Evolutionary conservation across 441 rosid genomes (phyloP), one percentile per base, ranked within the genome.

Genomic region (Corymbia calophylla): DNA sequence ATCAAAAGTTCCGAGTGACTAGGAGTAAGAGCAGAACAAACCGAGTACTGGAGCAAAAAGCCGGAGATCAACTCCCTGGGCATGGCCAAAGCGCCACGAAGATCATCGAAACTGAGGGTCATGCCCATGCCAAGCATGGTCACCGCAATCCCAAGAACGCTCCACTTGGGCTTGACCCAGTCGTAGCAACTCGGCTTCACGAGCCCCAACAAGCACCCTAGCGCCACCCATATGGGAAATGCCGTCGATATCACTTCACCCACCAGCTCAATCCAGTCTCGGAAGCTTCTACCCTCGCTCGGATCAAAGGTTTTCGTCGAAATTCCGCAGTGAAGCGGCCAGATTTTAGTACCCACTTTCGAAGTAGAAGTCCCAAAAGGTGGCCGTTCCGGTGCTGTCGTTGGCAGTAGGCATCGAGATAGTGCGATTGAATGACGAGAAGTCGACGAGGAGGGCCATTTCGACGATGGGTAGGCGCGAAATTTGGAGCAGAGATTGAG

Each of bases 101-200:
- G 98, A 93, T 96, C 99, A 86, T 95, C 96, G 25, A 97, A 92
- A 31, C 97, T 95, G 93, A 96, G 97, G 87, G 99, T 96, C 97
- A 96, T 96, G 39, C 98, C 99, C 99, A 96, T 97, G 35, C 99
- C 98, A 87, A 96, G 97, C 99, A 97, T 97, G 10, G 97, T 96
- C 87, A 95, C 87, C 31, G 97, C 94, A 53, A 97, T 90, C 55
- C 97, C 98, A 70, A 90, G 44, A 86, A 94, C 93, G 66, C 94
- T 94, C 97, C 91, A 95, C 77, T 92, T 91, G 32, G 99, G 99
- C 53, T 95, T 94, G 84, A 97, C 97, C 99, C 99, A 97, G 86
- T 90, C 88, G 94, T 94, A 97, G 32, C 94, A 88, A 89, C 88
- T 91, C 21, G 99, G 99, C 87, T 90, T 95, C 88, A 96, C 18